Base-by-base conservation (phyloP, 2,329 filamentous ascomycete species). In the Lecanicillium sp. region DNA sequence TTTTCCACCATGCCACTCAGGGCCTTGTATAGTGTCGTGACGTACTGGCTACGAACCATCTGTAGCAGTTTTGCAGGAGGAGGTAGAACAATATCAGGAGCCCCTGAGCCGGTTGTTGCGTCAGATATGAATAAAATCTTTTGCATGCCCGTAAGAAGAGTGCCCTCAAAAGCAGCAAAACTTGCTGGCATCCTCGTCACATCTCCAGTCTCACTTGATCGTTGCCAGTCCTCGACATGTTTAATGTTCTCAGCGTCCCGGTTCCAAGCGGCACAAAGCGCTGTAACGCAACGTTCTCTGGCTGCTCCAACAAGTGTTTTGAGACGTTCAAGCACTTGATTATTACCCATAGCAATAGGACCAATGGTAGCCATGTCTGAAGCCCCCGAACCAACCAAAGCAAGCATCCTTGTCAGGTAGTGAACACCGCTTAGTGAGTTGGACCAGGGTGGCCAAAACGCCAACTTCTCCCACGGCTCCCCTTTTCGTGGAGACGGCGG, bases 1-100 rank as follows among this genome's bases (percentile, higher is more conserved):
- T 95, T 96, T 62, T 96, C 92, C 1, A 98, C 88, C 79, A 98
- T 90, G 16, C 90, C 92, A 51, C 86, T 94, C 28, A 98, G 65
- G 6, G 87, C 87, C 58, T 94, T 94, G 62, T 96, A 96, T 31
- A 98, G 66, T 42, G 89, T 95, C 6, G 83, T 88, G 13, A 95
- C 88, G 54, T 98, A 98, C 54, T 94, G 87, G 47, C 80, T 83
- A 47, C 89, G 78, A 13, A 96, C 87, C 76, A 89, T 87, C 57
- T 94, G 85, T 31, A 96, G 68, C 31, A 95, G 67, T 59, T 96
- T 98, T 7, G 82, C 72, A 27, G 87, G 82, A 5, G 92, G 94
- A 14, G 90, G 83, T 17, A 83, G 75, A 41, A 96, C 80, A 46
- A 98, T 88, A 52, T 86, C 80, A 33, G 71, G 77, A 5, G 80